Evolutionary conservation across 352 stramenopile genomes (phyloP).

Genomic region (Elongisporangium undulatum): DNA sequence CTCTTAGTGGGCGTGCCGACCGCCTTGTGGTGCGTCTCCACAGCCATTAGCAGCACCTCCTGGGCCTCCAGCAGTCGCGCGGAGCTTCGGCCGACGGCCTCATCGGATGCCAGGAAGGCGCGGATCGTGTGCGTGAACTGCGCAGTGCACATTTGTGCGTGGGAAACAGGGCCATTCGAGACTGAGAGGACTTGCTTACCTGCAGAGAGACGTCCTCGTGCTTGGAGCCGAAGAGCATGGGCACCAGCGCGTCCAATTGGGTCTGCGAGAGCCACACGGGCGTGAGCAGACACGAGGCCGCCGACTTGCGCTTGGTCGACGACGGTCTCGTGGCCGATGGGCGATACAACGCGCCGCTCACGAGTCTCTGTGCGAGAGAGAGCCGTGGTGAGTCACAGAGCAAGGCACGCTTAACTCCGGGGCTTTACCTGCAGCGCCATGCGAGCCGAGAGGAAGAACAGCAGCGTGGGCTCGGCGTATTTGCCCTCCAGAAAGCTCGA

Average conservation of each 20-base stretch:
- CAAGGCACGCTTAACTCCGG: background rate
- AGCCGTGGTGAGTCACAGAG: background rate
- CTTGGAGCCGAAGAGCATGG: conserved; percentile 43
- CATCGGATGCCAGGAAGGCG: conserved; percentile 21
- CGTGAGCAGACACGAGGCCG: conserved; percentile 11
- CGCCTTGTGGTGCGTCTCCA: conserved; percentile 40
- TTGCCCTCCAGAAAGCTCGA: conserved; percentile 48
- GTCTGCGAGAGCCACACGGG: conserved; percentile 42
- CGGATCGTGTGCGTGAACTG: conserved; percentile 49
- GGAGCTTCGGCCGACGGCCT: conserved; percentile 10
- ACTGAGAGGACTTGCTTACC: conserved; percentile 13
- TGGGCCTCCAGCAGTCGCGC: conserved; percentile 28
- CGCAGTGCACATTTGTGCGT: conserved; percentile 4
- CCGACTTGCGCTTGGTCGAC: conserved; percentile 15
- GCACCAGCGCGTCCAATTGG: conserved; percentile 37
- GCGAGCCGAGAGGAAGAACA: conserved; percentile 55
- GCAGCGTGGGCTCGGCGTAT: conserved; percentile 34
- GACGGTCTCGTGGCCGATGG: conserved; percentile 11
- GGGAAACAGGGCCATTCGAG: background rate
- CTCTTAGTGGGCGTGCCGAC: conserved; percentile 5
- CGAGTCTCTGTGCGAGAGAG: conserved; percentile 10
- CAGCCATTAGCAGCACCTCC: conserved; percentile 40
- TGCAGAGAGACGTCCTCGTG: conserved; percentile 38
- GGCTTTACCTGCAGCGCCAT: conserved; percentile 29
- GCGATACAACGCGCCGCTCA: conserved; percentile 21